These are phyloP conservation scores for Aspergillus pseudoterreus DNA, from an alignment of 2,329 filamentous ascomycete species.

Conservation along the genomic window DNA sequence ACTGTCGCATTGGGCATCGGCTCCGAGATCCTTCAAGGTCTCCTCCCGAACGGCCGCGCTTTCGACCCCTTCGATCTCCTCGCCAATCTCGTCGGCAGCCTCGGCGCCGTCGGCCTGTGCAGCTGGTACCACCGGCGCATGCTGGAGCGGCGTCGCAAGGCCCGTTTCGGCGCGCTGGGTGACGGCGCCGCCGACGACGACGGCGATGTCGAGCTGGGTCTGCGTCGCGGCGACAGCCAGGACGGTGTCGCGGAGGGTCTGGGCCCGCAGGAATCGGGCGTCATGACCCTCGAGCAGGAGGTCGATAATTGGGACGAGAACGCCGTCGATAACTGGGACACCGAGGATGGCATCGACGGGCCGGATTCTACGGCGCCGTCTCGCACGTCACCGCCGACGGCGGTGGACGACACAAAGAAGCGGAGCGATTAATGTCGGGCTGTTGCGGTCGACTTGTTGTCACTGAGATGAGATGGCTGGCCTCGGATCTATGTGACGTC, in stretches of 20 bases:
- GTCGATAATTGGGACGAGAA: conserved; percentile 96
- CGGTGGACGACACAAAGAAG: conserved; percentile 22
- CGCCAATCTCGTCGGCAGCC: conserved; percentile 79
- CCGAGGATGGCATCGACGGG: conserved; percentile 47
- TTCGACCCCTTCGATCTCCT: conserved; percentile 82
- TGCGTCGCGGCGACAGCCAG: conserved; percentile 42
- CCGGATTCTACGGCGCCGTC: conserved; percentile 11
- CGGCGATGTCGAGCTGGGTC: conserved; percentile 70
- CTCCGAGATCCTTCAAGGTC: conserved; percentile 54
- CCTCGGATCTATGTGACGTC: neutral
- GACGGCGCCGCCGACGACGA: conserved; percentile 38
- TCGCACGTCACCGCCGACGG: conserved; percentile 18
- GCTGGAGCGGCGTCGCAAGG: conserved; percentile 77
- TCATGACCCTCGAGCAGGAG: conserved; percentile 71
- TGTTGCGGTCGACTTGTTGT: too few species aligned
- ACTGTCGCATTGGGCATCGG: conserved; percentile 59
- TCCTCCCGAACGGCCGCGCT: conserved; percentile 68
- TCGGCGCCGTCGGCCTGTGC: conserved; percentile 68
- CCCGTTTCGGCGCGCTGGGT: conserved; percentile 69
- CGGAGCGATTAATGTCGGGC: conserved; percentile 27
- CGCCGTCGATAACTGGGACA: conserved; percentile 62
- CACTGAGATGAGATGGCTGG: too few species aligned
- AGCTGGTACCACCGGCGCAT: conserved; percentile 94
- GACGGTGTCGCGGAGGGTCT: conserved; percentile 25
- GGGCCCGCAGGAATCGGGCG: conserved; percentile 60